phyloP scores from a whole-genome alignment of 352 stramenopile species.

The Phytophthora colocasiae region DNA sequence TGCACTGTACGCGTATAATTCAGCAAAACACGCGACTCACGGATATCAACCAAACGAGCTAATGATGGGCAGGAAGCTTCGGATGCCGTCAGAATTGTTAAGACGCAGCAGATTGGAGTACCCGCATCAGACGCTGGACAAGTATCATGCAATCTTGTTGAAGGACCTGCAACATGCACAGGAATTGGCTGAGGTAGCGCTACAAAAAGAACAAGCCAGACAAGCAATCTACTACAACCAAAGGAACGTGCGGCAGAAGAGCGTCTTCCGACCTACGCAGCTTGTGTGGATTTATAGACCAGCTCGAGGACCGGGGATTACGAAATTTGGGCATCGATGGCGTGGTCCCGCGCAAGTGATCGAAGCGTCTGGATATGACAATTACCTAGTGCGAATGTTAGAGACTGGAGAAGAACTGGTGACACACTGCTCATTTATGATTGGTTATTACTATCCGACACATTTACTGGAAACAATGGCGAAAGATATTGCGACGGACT shows the following conservation, averaged over 20 bases:
- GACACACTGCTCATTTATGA: no score
- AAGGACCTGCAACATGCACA: neutral
- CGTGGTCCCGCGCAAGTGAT: no score
- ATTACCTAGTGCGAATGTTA: no score
- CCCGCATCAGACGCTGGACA: neutral
- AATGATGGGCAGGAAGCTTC: constrained; percentile 13
- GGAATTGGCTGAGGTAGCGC: neutral
- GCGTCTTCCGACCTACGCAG: no score
- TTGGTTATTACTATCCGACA: no score
- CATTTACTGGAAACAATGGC: no score
- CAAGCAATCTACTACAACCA: no score
- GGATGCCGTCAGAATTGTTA: constrained; percentile 4
- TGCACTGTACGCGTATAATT: constrained; percentile 10
- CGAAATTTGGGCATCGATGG: neutral
- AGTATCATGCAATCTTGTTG: neutral
- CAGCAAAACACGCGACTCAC: neutral
- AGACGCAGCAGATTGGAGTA: neutral
- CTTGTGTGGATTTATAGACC: neutral
- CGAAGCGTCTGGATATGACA: no score
- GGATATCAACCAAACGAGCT: constrained; percentile 11
- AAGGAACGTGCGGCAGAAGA: no score
- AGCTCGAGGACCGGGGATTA: neutral
- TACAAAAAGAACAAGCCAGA: no score
- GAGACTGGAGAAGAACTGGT: no score
- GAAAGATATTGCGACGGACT: no score